Percentiles rank a stretch among this genome's conserved stretches.
Conservation (phyloP, 495 filamentous ascomycete species). For the Aspergillus nanangensis region DNA sequence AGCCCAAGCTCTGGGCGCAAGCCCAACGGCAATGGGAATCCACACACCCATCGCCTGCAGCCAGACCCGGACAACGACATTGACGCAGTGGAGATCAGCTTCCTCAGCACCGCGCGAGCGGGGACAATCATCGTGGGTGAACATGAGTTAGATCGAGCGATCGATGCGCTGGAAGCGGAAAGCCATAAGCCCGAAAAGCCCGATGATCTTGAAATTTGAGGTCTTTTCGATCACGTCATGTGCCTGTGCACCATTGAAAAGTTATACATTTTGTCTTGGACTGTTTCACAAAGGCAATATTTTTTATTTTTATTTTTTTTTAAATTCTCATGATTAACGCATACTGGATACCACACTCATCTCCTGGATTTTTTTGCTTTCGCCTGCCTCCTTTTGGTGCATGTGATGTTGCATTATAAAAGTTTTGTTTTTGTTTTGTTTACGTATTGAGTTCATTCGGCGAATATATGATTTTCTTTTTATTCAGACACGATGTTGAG, state of each 20-base stretch:
- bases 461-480: no score
- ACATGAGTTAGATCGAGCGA: constrained; percentile 63
- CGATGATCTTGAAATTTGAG: constrained; percentile 12
- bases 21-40: constrained; percentile 6
- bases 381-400: no score
- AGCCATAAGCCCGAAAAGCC: constrained; percentile 19
- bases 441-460: no score
- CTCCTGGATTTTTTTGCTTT: background rate
- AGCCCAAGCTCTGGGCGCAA: constrained; percentile 7
- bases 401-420: no score
- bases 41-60: constrained; percentile 30
- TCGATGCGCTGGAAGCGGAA: constrained; percentile 61
- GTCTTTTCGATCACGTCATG: background rate
- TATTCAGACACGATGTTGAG: no score
- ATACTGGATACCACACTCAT: background rate
- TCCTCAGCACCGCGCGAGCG: constrained; percentile 81
- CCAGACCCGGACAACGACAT: constrained; percentile 40
- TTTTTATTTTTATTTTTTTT: constrained; percentile 2
- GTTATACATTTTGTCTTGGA: background rate
- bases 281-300: background rate
- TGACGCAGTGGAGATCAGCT: constrained; percentile 77
- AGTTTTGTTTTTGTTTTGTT: no score
- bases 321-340: constrained; percentile 1
- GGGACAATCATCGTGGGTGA: constrained; percentile 84
- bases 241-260: background rate